Evolutionary conservation across 345 rosid species (phyloP).

Genomic region (Theobroma cacao): DNA sequence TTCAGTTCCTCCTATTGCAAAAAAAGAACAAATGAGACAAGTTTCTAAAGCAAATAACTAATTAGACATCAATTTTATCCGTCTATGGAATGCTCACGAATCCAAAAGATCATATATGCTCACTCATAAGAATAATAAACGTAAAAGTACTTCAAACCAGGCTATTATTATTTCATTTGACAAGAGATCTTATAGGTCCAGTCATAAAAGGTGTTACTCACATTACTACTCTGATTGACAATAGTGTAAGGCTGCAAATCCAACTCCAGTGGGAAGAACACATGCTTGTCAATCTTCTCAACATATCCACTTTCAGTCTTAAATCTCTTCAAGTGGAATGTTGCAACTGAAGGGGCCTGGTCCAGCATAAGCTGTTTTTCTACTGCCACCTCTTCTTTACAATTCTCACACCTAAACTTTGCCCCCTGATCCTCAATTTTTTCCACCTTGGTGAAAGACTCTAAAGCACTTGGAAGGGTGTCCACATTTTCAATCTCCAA

Average conservation of each 20-base stretch:
- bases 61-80: neutral
- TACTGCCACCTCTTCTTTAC: conserved; percentile 59
- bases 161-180: neutral
- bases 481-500: conserved; percentile 23
- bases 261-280: conserved; percentile 74
- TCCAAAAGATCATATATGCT: neutral
- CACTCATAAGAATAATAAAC: neutral
- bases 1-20: conserved; percentile 13
- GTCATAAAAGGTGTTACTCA: conserved; percentile 25
- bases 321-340: conserved; percentile 88
- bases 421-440: conserved; percentile 5
- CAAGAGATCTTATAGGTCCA: neutral
- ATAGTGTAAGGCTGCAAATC: conserved; percentile 68
- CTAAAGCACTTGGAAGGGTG: conserved; percentile 13
- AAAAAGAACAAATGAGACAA: neutral
- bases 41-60: neutral
- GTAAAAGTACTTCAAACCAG: too few relatives aligned
- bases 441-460: conserved; percentile 21
- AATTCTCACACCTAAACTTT: conserved; percentile 62
- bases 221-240: conserved; percentile 28
- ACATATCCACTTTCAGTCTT: conserved; percentile 68
- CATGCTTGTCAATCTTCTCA: conserved; percentile 74
- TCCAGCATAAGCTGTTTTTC: conserved; percentile 83
- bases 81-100: neutral
- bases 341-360: conserved; percentile 58